Evolutionary conservation across 2,329 filamentous ascomycete species (phyloP), one percentile per base, ranked within the genome.

Genomic region (Colletotrichum sojae): DNA sequence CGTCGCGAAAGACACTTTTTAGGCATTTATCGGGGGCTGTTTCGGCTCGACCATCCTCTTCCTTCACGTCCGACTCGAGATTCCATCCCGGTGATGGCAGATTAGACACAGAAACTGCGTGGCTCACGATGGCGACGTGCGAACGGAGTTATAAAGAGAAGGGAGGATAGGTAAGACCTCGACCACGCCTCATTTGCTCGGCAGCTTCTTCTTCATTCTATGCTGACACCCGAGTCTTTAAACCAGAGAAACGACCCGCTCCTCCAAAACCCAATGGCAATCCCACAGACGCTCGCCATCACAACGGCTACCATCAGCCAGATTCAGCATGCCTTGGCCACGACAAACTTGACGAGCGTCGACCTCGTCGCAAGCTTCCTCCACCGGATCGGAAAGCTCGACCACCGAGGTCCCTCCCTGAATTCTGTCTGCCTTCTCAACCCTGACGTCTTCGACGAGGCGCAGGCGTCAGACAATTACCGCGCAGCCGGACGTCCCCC

Each of bases 381-480:
- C 0, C 73, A 71, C 15, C 74, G 77, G 0, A 72, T 78, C 10
- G 74, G 71, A 1, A 66, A 62, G 12, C 75, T 73, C 15, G 77
- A 79, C 61, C 71, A 71, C 5, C 72, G 73, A 9, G 75, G 75
- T 1, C 69, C 71, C 0, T 39, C 58, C 1, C 67, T 78, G 2
- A 79, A 78, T 31, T 74, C 77, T 4, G 70, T 78, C 0, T 74
- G 73, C 22, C 31, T 76, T 2, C 60, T 78, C n/a, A 78, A 77
- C 39, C 59, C 49, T 0, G 16, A 67, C 0, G 72, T 74, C 6
- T 77, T 79, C n/a, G 64, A 71, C 4, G 74, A 77, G 25, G 78
- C 78, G 0, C 69, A 71, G 5, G 73, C 73, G 0, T 78, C 78
- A 0, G 78, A 80, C 6, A 73, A 74, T 31, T 67, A 73, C 12